phyloP scores from a whole-genome alignment of 306 rosid genomes.

The Fagus sylvatica region DNA sequence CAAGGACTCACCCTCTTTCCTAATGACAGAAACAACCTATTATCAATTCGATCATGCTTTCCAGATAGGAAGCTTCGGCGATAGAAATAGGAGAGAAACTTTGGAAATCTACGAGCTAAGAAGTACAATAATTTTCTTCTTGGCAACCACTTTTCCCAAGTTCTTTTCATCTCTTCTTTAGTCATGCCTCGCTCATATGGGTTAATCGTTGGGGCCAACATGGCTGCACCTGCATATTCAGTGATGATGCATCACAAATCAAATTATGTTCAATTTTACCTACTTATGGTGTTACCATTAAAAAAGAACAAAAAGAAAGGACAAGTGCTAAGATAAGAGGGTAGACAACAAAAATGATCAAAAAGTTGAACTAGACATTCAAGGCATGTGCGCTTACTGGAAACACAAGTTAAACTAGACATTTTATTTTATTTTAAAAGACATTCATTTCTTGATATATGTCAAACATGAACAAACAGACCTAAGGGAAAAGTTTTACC shows the following conservation, averaged over 20 bases:
- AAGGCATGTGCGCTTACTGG: neutral
- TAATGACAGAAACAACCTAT: constrained; percentile 54
- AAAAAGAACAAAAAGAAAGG: neutral
- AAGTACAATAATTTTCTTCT: constrained; percentile 64
- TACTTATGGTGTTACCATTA: neutral
- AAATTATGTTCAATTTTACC: constrained; percentile 10
- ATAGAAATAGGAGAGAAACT: constrained; percentile 65
- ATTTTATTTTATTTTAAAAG: too few species aligned
- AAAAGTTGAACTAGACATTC: neutral
- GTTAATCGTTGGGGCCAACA: constrained; percentile 82
- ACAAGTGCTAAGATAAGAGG: constrained; percentile 7
- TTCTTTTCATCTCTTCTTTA: constrained; percentile 72
- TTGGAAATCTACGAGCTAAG: constrained; percentile 79
- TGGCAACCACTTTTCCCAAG: constrained; percentile 82
- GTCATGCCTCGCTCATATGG: constrained; percentile 78
- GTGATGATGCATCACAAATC: constrained; percentile 22
- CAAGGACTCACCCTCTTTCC: constrained; percentile 68
- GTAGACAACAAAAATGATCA: constrained; percentile 10
- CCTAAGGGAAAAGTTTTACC: neutral
- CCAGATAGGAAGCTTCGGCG: constrained; percentile 71
- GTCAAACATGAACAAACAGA: neutral
- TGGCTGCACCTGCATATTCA: constrained; percentile 71
- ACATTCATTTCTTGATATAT: neutral
- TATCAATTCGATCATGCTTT: constrained; percentile 68
- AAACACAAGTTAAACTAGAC: neutral